phyloP scores from a whole-genome alignment of 345 rosid species.

The Combretum micranthum region DNA sequence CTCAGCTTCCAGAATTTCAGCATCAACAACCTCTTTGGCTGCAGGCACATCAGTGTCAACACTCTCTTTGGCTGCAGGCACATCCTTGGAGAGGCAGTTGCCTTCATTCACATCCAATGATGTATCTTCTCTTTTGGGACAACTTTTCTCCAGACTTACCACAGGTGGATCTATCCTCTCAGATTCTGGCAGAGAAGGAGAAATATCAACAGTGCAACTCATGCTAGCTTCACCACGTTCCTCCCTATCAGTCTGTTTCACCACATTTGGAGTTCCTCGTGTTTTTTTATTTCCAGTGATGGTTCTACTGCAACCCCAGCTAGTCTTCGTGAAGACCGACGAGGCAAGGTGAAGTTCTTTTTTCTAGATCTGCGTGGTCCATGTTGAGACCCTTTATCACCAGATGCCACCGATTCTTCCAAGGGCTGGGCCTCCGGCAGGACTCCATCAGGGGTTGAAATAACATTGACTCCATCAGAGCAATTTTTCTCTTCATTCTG shows the following conservation, averaged over 20 bases:
- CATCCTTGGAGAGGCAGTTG: conserved; percentile 15
- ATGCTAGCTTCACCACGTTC: conserved; percentile 13
- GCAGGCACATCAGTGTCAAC: too few relatives aligned
- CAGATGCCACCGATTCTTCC: too few relatives aligned
- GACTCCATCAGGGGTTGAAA: conserved; percentile 17
- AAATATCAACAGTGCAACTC: conserved; percentile 15
- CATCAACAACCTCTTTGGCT: too few relatives aligned
- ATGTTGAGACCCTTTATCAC: neutral
- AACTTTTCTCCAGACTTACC: conserved; percentile 9
- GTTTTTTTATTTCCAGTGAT: conserved; percentile 41
- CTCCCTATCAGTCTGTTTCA: conserved; percentile 22
- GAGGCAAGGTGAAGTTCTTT: conserved; percentile 37
- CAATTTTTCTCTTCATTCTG: conserved; percentile 22
- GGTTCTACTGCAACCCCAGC: conserved; percentile 78
- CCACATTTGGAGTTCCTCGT: conserved; percentile 30
- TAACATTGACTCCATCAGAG: conserved; percentile 12
- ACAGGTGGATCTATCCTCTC: conserved; percentile 10
- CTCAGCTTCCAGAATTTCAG: conserved; percentile 17
- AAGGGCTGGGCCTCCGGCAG: conserved; percentile 13
- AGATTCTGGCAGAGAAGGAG: conserved; percentile 3
- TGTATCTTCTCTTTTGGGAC: conserved; percentile 1
- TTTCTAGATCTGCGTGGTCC: conserved; percentile 21
- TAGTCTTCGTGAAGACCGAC: conserved; percentile 80
- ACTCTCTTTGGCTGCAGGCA: conserved; percentile 7
- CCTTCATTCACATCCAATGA: conserved; percentile 2